These are phyloP conservation scores for Microcyclosporella mali DNA, from an alignment of 2,329 filamentous ascomycete genomes.

Conservation along the genomic window DNA sequence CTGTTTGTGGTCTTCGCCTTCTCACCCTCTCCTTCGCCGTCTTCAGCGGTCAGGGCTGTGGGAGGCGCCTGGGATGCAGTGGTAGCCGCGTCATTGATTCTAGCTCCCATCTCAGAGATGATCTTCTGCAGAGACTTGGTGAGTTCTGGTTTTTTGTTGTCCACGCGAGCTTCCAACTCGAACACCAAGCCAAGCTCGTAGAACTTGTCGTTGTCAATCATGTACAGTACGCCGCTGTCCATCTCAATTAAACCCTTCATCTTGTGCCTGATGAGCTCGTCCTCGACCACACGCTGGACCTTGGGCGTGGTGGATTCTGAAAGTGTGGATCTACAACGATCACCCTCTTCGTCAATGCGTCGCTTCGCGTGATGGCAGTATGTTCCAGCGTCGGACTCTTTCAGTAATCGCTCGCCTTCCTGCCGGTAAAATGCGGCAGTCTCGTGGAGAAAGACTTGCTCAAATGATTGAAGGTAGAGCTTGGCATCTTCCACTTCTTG, in stretches of 20 bases:
- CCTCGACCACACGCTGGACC: slow-evolving; percentile 70
- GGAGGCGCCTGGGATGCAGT: slow-evolving; percentile 50
- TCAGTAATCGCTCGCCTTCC: slow-evolving; percentile 69
- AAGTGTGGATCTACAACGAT: slow-evolving; percentile 76
- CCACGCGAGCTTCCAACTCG: slow-evolving; percentile 69
- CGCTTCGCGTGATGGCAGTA: slow-evolving; percentile 73
- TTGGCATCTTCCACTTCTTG: slow-evolving; percentile 71
- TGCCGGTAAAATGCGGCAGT: slow-evolving; percentile 67
- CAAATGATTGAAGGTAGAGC: slow-evolving; percentile 77
- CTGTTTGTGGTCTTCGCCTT: slow-evolving; percentile 45
- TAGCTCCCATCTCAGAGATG: slow-evolving; percentile 70
- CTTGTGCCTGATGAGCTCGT: slow-evolving; percentile 70
- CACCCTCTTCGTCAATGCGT: slow-evolving; percentile 72
- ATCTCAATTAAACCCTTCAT: slow-evolving; percentile 76
- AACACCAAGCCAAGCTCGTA: slow-evolving; percentile 78
- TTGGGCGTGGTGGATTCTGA: slow-evolving; percentile 65
- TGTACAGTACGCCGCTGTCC: slow-evolving; percentile 78
- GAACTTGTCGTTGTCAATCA: slow-evolving; percentile 83
- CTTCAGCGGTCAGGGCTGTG: slow-evolving; percentile 46
- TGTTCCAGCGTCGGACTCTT: slow-evolving; percentile 69
- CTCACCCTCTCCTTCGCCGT: slow-evolving; percentile 45
- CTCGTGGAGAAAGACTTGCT: slow-evolving; percentile 65
- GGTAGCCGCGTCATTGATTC: slow-evolving; percentile 67
- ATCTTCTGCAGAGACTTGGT: slow-evolving; percentile 65
- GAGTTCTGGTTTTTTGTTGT: slow-evolving; percentile 64